phyloP scores from a whole-genome alignment of 495 filamentous ascomycete genomes.

The Neurospora sp. region DNA sequence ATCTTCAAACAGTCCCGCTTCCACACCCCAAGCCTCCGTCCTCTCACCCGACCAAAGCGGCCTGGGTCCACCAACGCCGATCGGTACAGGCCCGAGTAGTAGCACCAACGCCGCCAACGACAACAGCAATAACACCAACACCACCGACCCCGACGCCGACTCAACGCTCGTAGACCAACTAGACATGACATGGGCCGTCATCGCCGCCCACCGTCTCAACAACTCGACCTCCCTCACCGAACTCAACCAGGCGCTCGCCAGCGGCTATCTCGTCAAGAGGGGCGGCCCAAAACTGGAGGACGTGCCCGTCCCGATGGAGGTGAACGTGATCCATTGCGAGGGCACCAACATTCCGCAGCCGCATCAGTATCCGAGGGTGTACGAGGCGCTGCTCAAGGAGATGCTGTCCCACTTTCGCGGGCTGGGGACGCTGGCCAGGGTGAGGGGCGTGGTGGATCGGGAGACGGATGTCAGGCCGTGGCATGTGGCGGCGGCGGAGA shows the following conservation, averaged over 20 bases:
- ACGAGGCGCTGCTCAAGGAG: constrained; percentile 58
- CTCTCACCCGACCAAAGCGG: constrained; percentile 46
- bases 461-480: constrained; percentile 62
- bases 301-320: constrained; percentile 50
- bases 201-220: constrained; percentile 62
- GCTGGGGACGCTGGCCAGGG: constrained; percentile 62
- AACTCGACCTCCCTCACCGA: constrained; percentile 53
- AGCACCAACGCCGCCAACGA: background rate
- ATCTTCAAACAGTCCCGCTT: constrained; percentile 43
- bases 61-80: constrained; percentile 36
- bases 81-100: constrained; percentile 15
- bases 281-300: constrained; percentile 51
- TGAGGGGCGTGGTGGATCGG: constrained; percentile 52
- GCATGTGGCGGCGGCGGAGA: constrained; percentile 75
- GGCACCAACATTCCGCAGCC: constrained; percentile 15
- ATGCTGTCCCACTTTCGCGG: constrained; percentile 64
- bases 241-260: constrained; percentile 53
- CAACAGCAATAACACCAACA: background rate
- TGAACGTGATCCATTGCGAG: constrained; percentile 55
- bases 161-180: constrained; percentile 63
- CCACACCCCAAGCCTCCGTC: constrained; percentile 45
- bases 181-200: constrained; percentile 73
- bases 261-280: constrained; percentile 70
- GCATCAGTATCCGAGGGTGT: constrained; percentile 27
- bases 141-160: constrained; percentile 53